phyloP scores from a whole-genome alignment of 2,329 filamentous ascomycete genomes.

The Paecilomyces sp. region DNA sequence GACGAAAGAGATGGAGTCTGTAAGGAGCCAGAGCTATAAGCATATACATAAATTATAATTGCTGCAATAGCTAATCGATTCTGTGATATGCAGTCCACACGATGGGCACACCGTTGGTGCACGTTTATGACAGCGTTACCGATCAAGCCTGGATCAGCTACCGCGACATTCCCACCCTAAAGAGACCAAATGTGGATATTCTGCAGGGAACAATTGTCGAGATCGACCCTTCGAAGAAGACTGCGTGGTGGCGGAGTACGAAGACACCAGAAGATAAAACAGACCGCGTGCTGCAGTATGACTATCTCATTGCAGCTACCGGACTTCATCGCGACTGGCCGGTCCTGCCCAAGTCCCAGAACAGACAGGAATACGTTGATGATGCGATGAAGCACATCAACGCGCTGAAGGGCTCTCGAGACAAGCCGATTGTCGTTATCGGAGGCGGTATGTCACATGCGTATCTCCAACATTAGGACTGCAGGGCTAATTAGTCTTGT shows the following conservation, averaged over 20 bases:
- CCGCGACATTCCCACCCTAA: constrained; percentile 59
- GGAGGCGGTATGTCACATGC: constrained; percentile 43
- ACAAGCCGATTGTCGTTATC: constrained; percentile 65
- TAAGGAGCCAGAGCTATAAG: constrained; percentile 35
- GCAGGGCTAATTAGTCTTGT: not conserved
- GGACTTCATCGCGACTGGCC: constrained; percentile 66
- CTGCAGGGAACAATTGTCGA: constrained; percentile 58
- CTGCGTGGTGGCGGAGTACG: not conserved
- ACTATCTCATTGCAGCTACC: constrained; percentile 67
- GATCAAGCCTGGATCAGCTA: constrained; percentile 65
- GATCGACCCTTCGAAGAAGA: constrained; percentile 41
- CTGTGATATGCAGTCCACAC: constrained; percentile 43
- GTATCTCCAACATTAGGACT: not conserved
- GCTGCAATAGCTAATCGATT: not conserved
- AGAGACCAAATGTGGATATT: constrained; percentile 54
- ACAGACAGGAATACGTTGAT: constrained; percentile 54
- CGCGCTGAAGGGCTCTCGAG: constrained; percentile 43
- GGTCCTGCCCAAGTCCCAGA: constrained; percentile 61
- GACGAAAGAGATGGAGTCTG: constrained; percentile 81
- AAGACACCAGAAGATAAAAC: not conserved
- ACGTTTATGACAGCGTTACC: constrained; percentile 57
- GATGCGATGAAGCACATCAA: constrained; percentile 57
- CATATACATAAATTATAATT: not conserved
- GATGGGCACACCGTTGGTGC: constrained; percentile 67
- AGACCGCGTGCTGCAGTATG: constrained; percentile 45